Evolutionary conservation across 2,329 filamentous ascomycete species (phyloP), one percentile per base, ranked within the genome.

Genomic region (Leptographium wingfieldii): DNA sequence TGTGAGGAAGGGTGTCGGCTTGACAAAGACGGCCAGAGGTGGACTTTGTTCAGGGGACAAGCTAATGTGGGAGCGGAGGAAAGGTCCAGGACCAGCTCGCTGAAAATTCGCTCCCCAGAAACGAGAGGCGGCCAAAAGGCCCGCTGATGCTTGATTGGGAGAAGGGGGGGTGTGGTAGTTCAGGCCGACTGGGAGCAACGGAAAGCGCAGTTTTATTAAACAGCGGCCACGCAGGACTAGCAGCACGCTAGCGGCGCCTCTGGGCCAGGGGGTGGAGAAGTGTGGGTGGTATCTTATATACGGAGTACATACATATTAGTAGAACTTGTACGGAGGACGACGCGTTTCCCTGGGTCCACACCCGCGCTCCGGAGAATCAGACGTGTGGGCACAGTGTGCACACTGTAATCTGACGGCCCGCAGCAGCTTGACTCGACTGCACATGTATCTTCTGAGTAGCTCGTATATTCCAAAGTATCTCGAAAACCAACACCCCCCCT

Each of bases 181-280:
- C 16, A 46, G 56, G 56, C 59, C 54, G 43, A 58, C 55, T 58
- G 58, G 46, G 43, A 58, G 46, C 61, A 27, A 48, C 7, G 33
- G 54, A 46, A 52, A 43, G 29, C 56, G 40, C 54, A 40, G 46
- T 61, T 64, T 64, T 59, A 63, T 63, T 64, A 63, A 22, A 16
- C 58, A 59, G 55, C 61, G 49, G 62, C 53, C 56, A 46, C 43
- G 61, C 63, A 63, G 59, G 33, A 63, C 58, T 64, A 64, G 56
- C 59, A 54, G 48, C 25, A 46, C 55, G 59, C 61, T 64, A 64
- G 49, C 48, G 43, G 49, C 43, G 58, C 57, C 55, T 58, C 38
- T 57, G 56, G 43, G 55, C 52, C 55, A 55, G 51, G 52, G 52
- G 56, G 54, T 57, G 59, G 58, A 56, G 59, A 19, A n/a, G 57